phyloP scores from a whole-genome alignment of 2,329 filamentous ascomycete genomes.

The Scopulariopsis brevicaulis region DNA sequence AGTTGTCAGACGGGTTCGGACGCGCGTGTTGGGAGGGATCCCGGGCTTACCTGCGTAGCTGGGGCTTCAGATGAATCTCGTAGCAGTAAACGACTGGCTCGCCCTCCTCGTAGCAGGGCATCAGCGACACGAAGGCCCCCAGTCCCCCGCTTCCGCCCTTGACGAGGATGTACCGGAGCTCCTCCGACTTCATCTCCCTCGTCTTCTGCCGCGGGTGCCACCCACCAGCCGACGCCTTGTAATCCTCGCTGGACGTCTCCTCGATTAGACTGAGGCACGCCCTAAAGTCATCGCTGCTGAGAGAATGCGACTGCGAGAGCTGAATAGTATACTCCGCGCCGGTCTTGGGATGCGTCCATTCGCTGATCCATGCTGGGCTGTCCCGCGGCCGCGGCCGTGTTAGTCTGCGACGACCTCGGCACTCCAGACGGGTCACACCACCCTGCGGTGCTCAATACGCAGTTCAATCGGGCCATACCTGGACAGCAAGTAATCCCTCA shows the following conservation, averaged over 20 bases:
- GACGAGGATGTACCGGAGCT: conserved; percentile 59
- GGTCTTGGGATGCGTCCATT: conserved; percentile 41
- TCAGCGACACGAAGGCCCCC: conserved; percentile 52
- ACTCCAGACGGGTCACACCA: not conserved
- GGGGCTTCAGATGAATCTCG: conserved; percentile 56
- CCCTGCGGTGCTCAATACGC: not conserved
- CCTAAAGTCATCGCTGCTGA: conserved; percentile 32
- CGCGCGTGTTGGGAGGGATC: not conserved
- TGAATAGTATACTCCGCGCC: conserved; percentile 26
- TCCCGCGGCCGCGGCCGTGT: not conserved
- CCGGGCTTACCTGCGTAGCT: conserved; percentile 38
- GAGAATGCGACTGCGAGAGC: conserved; percentile 25
- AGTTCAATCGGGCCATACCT: conserved; percentile 21
- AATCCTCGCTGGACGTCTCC: conserved; percentile 51
- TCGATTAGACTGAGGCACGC: conserved; percentile 48
- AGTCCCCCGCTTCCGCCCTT: conserved; percentile 22
- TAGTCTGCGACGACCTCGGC: not conserved
- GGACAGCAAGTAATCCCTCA: conserved; percentile 32
- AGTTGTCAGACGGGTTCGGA: not conserved
- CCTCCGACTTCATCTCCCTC: conserved; percentile 55
- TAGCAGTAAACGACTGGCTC: conserved; percentile 65
- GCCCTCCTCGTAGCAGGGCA: conserved; percentile 59
- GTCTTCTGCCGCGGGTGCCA: conserved; percentile 54
- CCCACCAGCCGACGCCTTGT: conserved; percentile 47
- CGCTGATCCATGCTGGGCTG: conserved; percentile 16